Conservation (phyloP, 1,284 basidiomycete genomes). For the Fomitopsis pinicola region DNA sequence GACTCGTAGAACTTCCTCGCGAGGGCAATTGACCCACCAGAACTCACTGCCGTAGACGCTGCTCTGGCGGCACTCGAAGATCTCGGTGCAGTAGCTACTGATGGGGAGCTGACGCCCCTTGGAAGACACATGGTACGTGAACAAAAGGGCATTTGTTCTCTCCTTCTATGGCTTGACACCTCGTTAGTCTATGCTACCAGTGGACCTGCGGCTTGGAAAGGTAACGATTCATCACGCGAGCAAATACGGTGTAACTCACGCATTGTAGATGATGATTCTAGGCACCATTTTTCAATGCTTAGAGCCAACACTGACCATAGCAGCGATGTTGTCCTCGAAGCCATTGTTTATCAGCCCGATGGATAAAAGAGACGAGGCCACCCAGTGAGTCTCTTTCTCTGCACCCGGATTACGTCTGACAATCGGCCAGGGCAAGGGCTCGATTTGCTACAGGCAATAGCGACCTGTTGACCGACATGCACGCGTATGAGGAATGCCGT, state of each 20-base stretch:
- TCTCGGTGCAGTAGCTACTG: constrained; percentile 70
- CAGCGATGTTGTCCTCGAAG: constrained; percentile 83
- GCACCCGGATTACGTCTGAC: not conserved
- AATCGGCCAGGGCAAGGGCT: constrained; percentile 54
- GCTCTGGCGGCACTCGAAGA: constrained; percentile 76
- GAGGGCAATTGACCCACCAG: constrained; percentile 83
- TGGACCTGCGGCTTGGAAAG: constrained; percentile 90
- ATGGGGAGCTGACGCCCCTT: constrained; percentile 73
- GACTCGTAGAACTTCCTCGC: constrained; percentile 46
- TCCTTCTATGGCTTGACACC: constrained; percentile 7
- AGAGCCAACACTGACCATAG: constrained; percentile 74
- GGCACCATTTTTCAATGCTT: constrained; percentile 80
- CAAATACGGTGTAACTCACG: not conserved
- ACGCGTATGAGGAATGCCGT: constrained; percentile 71
- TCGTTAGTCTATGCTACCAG: constrained; percentile 70
- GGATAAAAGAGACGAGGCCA: constrained; percentile 81
- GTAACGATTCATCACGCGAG: constrained; percentile 29
- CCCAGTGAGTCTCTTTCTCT: constrained; percentile 39
- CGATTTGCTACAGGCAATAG: constrained; percentile 73
- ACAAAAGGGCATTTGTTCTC: not conserved
- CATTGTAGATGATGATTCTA: constrained; percentile 75
- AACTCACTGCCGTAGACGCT: constrained; percentile 71
- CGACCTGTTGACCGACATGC: constrained; percentile 81
- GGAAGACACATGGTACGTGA: constrained; percentile 72
- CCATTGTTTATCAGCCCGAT: constrained; percentile 81